These are phyloP conservation scores for Capronia americana DNA, from an alignment of 2,329 filamentous ascomycete genomes.

Conservation along the genomic window DNA sequence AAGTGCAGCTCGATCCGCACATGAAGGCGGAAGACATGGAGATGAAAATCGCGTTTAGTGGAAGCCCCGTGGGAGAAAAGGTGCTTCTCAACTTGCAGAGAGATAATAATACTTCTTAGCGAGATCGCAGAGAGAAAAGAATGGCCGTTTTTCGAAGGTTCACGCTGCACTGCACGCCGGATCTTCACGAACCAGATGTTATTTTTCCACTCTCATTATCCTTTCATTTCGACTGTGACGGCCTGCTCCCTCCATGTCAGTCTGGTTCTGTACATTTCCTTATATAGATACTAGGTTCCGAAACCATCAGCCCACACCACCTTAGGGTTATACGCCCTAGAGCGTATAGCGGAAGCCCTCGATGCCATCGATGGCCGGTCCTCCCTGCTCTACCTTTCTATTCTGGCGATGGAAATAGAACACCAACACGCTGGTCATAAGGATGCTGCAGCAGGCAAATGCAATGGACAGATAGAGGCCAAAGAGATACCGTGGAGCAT, in stretches of 20 bases:
- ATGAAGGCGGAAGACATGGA: not conserved
- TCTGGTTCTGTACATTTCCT: too few relatives aligned
- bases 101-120: not conserved
- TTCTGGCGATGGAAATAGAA: conserved; percentile 62
- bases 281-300: too few relatives aligned
- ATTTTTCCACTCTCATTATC: too few relatives aligned
- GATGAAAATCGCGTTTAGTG: not conserved
- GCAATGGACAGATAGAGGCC: conserved; percentile 38
- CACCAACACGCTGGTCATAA: conserved; percentile 49
- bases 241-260: too few relatives aligned
- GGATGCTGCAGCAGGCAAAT: not conserved
- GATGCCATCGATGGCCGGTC: conserved; percentile 58
- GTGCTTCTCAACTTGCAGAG: not conserved
- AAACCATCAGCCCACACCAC: too few relatives aligned
- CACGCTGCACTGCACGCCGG: too few relatives aligned
- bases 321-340: conserved; percentile 12
- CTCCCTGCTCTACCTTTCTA: conserved; percentile 54
- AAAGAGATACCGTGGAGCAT: conserved; percentile 44
- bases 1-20: not conserved
- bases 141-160: not conserved
- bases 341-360: conserved; percentile 48
- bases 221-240: too few relatives aligned
- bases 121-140: too few relatives aligned
- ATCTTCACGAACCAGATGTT: too few relatives aligned
- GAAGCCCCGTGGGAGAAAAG: not conserved